Evolutionary conservation across 2,329 filamentous ascomycete genomes (phyloP).

Genomic region (Phialophora tarda): DNA sequence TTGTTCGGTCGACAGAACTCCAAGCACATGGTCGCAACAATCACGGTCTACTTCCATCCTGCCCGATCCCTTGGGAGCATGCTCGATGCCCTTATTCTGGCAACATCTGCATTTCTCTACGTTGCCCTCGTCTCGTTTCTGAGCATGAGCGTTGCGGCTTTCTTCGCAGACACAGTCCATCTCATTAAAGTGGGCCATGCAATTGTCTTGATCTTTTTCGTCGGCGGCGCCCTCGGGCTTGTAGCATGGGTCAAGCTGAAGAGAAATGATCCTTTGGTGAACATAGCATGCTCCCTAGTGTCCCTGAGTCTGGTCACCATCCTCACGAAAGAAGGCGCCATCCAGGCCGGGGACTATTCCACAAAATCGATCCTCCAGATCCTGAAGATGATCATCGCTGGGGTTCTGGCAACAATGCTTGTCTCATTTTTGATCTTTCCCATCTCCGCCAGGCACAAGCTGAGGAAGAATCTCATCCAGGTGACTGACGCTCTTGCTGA

Average conservation of each 20-base stretch:
- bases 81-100: slow-evolving; percentile 81
- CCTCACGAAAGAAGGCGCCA: slow-evolving; percentile 86
- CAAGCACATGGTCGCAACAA: slow-evolving; percentile 90
- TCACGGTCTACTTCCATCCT: slow-evolving; percentile 94
- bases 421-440: slow-evolving; percentile 81
- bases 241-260: slow-evolving; percentile 86
- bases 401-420: slow-evolving; percentile 71
- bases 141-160: slow-evolving; percentile 86
- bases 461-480: slow-evolving; percentile 75
- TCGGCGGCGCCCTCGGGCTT: slow-evolving; percentile 84
- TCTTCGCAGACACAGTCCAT: slow-evolving; percentile 72
- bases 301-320: slow-evolving; percentile 89
- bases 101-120: slow-evolving; percentile 78
- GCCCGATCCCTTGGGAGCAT: slow-evolving; percentile 85
- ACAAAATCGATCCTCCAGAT: slow-evolving; percentile 81
- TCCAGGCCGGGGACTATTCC: slow-evolving; percentile 81
- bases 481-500: slow-evolving; percentile 77
- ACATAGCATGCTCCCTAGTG: slow-evolving; percentile 82
- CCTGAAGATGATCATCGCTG: slow-evolving; percentile 81
- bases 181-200: slow-evolving; percentile 74
- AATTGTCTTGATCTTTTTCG: slow-evolving; percentile 80
- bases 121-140: slow-evolving; percentile 75
- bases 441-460: slow-evolving; percentile 72
- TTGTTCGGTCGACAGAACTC: slow-evolving; percentile 84
- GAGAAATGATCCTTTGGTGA: slow-evolving; percentile 77